Percentiles rank a stretch among this genome's conserved stretches.
phyloP scores from a whole-genome alignment of 208 protist genomes.

The Wallacemonas sp. region DNA sequence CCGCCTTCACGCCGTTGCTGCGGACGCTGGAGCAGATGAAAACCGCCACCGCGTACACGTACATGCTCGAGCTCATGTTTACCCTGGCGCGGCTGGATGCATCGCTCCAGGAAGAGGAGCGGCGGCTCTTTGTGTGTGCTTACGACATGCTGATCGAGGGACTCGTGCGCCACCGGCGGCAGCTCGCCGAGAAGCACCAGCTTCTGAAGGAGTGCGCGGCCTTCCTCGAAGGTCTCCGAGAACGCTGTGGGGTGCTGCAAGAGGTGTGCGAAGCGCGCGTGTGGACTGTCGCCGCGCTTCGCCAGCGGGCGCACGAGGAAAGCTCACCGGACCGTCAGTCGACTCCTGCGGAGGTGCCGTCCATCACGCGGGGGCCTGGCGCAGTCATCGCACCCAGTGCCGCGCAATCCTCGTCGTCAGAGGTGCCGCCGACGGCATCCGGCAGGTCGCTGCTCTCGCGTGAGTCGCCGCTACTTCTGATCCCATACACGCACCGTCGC shows the following conservation, averaged over 20 bases:
- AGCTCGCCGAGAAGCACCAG: constrained; percentile 26
- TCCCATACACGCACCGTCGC: background rate
- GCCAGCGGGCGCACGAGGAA: constrained; percentile 6
- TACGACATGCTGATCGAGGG: constrained; percentile 52
- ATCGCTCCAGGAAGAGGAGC: constrained; percentile 58
- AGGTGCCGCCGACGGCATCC: background rate
- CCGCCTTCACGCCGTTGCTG: constrained; percentile 66
- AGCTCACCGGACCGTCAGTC: background rate
- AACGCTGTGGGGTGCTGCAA: constrained; percentile 36
- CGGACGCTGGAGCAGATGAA: constrained; percentile 36
- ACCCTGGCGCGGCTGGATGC: constrained; percentile 70
- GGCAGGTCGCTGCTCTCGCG: background rate
- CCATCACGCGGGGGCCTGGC: background rate
- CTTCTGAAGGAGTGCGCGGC: constrained; percentile 35
- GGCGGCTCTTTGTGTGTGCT: constrained; percentile 63
- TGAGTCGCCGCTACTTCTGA: background rate
- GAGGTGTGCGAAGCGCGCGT: constrained; percentile 9
- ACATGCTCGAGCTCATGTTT: constrained; percentile 74
- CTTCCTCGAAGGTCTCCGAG: constrained; percentile 38
- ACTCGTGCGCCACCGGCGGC: constrained; percentile 40
- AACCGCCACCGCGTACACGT: constrained; percentile 34
- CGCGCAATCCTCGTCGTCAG: background rate
- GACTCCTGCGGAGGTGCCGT: background rate
- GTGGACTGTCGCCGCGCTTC: background rate
- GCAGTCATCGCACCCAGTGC: too few species aligned